Evolutionary conservation across 1,139 yeast species (phyloP).

Genomic region (Suhomyces choctaworum): DNA sequence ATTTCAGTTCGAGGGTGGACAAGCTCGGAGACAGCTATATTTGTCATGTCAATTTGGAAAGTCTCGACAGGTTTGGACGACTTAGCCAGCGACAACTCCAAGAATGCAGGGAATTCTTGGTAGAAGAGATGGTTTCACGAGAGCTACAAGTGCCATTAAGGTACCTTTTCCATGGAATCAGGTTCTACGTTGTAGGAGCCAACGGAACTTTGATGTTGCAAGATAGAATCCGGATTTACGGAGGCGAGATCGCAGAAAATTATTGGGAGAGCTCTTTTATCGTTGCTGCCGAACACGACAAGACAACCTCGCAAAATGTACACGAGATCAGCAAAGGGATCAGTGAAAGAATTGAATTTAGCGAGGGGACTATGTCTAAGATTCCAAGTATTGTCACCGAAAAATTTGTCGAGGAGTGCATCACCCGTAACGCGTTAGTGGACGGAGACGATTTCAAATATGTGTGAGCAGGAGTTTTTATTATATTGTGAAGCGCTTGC

Average conservation of each 20-base stretch:
- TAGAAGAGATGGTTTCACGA: slow-evolving; percentile 12
- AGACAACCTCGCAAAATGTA: slow-evolving; percentile 12
- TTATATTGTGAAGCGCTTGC: neutral
- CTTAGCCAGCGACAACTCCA: slow-evolving; percentile 14
- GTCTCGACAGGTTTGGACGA: slow-evolving; percentile 3
- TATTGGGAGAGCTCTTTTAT: slow-evolving; percentile 27
- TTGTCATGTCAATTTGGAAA: slow-evolving; percentile 19
- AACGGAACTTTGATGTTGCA: slow-evolving; percentile 11
- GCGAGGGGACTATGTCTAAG: slow-evolving; percentile 18
- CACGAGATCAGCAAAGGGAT: slow-evolving; percentile 21
- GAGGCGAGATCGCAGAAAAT: slow-evolving; percentile 28
- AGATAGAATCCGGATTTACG: slow-evolving; percentile 31
- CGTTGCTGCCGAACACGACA: slow-evolving; percentile 18
- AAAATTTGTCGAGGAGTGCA: slow-evolving; percentile 44
- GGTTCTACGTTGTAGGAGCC: slow-evolving; percentile 25
- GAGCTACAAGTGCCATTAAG: slow-evolving; percentile 20
- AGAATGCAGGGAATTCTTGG: slow-evolving; percentile 11
- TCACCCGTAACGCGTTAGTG: slow-evolving; percentile 39
- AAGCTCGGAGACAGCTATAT: slow-evolving; percentile 56
- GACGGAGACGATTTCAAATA: slow-evolving; percentile 46
- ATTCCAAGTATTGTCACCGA: slow-evolving; percentile 52
- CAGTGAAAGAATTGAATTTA: slow-evolving; percentile 21
- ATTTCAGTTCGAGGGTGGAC: slow-evolving; percentile 37
- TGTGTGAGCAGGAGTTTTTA: slow-evolving; percentile 1
- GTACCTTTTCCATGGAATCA: slow-evolving; percentile 24